Evolutionary conservation across 2,329 filamentous ascomycete genomes (phyloP), one percentile per base, ranked within the genome.

Genomic region (Aaosphaeria arxii): DNA sequence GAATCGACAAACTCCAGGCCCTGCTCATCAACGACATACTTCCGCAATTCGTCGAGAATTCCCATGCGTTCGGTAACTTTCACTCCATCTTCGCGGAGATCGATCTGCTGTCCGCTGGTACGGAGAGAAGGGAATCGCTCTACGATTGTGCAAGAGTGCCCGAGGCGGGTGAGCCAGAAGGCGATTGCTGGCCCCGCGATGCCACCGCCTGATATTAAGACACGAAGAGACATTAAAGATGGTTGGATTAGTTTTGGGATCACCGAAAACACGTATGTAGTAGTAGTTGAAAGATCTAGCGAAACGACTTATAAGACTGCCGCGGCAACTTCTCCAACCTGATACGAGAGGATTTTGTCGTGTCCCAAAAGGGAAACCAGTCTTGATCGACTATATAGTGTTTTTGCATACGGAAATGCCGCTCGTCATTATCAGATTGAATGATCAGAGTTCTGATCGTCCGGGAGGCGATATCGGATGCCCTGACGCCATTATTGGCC

Each of bases 11-110:
- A 59, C 31, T 70, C 56, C 1, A 80, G 29, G 4, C 81, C 82
- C 39, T 64, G 47, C 64, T 85, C 78, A 11, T 74, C 56, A 11
- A 80, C 76, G 1, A 58, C 53, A 17, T 62, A 68, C 11, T 59
- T 54, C 5, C 72, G 71, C 31, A 74, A 68, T 0, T 59, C 65
- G 5, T 74, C 56, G 31, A 78, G 64, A 3, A 83, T 61, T 0
- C 77, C 79, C 79, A 83, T 80, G 3, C 72, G 71, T 46, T 70
- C 74, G 11, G 81, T 61, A 6, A 79, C 73, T 13, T 78, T 69
- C 40, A 83, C 71, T 0, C 75, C 80, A 24, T 74, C 71, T 9
- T 72, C 76, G 3, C 78, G 74, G 2, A 84, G 65, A 56, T 85
- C 82, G 30, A 84, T 62, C 43, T 82, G 79, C 4, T 77, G 74